phyloP scores from a whole-genome alignment of 2,329 filamentous ascomycete species.

The Pyrenophora graminea region DNA sequence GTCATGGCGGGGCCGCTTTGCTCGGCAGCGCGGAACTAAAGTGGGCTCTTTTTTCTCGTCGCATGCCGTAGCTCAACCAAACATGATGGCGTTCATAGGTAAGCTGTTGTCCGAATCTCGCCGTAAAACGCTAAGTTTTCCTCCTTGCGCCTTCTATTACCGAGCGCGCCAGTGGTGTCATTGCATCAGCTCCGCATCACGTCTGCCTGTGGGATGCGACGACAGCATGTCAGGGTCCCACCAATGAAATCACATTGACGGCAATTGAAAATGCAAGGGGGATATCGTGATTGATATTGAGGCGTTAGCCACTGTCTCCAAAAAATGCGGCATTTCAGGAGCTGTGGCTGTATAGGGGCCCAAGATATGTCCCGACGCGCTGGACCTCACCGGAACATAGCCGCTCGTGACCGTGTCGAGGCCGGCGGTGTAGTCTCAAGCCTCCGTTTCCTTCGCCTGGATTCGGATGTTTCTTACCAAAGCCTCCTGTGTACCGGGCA shows the following conservation, averaged over 20 bases:
- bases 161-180: slow-evolving; percentile 20
- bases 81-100: slow-evolving; percentile 6
- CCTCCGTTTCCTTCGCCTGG: slow-evolving; percentile 34
- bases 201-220: background rate
- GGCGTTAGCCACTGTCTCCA: slow-evolving; percentile 25
- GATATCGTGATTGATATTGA: slow-evolving; percentile 24
- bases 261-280: background rate
- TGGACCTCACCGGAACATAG: slow-evolving; percentile 2
- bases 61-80: slow-evolving; percentile 15
- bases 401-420: slow-evolving; percentile 8
- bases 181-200: slow-evolving; percentile 5
- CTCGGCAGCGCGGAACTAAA: slow-evolving; percentile 30
- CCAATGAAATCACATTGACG: slow-evolving; percentile 23
- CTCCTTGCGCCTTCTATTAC: slow-evolving; percentile 27
- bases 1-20: slow-evolving; percentile 35
- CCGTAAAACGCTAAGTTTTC: slow-evolving; percentile 29
- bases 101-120: slow-evolving; percentile 38
- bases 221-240: slow-evolving; percentile 18
- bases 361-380: slow-evolving; percentile 19
- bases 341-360: slow-evolving; percentile 29
- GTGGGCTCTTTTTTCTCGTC: slow-evolving; percentile 19
- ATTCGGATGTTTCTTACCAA: slow-evolving; percentile 40
- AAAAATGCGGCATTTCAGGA: slow-evolving; percentile 13
- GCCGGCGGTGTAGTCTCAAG: slow-evolving; percentile 12
- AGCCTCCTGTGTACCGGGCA: slow-evolving; percentile 52